Percentiles rank a stretch among this genome's conserved stretches.
Evolutionary conservation across 176 grass and related monocot species (phyloP).

Genomic region (Cenchrus purpureus): DNA sequence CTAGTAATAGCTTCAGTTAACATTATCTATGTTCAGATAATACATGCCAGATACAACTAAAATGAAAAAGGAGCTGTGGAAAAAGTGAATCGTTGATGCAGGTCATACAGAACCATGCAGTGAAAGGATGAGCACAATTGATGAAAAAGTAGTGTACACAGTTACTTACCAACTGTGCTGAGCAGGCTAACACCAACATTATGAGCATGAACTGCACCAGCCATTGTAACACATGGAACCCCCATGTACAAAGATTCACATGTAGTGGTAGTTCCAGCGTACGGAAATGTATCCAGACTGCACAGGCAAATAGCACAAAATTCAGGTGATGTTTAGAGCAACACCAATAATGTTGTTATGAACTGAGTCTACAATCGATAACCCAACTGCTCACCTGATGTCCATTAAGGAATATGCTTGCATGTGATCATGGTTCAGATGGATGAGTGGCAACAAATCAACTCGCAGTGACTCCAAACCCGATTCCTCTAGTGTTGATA

Average conservation of each 20-base stretch:
- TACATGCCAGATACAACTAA: neutral
- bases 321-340: slow-evolving; percentile 27
- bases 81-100: neutral
- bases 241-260: slow-evolving; percentile 99
- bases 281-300: slow-evolving; percentile 99
- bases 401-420: slow-evolving; percentile 99
- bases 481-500: slow-evolving; percentile 81
- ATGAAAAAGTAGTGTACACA: neutral
- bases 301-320: slow-evolving; percentile 33
- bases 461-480: slow-evolving; percentile 85
- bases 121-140: neutral
- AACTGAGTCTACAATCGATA: slow-evolving; percentile 14
- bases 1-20: neutral
- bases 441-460: slow-evolving; percentile 94
- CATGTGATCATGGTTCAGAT: slow-evolving; percentile 99
- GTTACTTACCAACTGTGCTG: slow-evolving; percentile 79
- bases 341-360: neutral
- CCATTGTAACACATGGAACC: slow-evolving; percentile 99
- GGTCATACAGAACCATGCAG: slow-evolving; percentile 13
- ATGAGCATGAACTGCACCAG: slow-evolving; percentile 95
- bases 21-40: slow-evolving; percentile 18
- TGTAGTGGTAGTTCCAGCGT: slow-evolving; percentile 97
- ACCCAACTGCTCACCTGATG: slow-evolving; percentile 67
- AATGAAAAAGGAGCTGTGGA: neutral
- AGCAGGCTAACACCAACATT: slow-evolving; percentile 98